Evolutionary conservation across 2,329 filamentous ascomycete species (phyloP), one percentile per base, ranked within the genome.

Genomic region (Monosporascus sp.): DNA sequence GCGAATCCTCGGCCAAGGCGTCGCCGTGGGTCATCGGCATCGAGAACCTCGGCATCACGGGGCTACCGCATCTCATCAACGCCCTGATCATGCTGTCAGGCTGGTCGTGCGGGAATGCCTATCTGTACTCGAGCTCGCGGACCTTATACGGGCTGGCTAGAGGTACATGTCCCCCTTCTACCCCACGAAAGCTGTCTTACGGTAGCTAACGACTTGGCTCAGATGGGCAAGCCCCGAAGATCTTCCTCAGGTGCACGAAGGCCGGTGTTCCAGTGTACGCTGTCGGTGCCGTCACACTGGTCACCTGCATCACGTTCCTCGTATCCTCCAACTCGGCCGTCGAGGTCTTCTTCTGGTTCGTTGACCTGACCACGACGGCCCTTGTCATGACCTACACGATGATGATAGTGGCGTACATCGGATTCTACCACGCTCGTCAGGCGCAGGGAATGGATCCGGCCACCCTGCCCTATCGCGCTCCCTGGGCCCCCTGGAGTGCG

Each of bases 21-120:
- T 81, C 78, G n/a, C 67, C 79, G 50, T 75, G 74, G 62, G 76
- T 79, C 20, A 66, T 79, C 20, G 79, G 80, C 11, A 83, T 84
- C 78, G 73, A 78, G 57, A 72, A 80, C 22, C 68, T 84, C 3
- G 68, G 73, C 7, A 82, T 85, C 55, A 65, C 66, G 0, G 67
- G 78, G 3, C 67, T 85, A 1, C 81, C 82, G 5, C 71, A 82
- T 58, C 78, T 85, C 44, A 80, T 85, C 65, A 85, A 85, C 62
- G 79, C 80, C 7, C 57, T 61, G 27, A 66, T 66, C 31, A 34
- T 66, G 49, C 57, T 66, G 3, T 64, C 61, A 1, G 64, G 64
- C 6, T 59, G 54, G 58, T 59, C 56, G 5, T 61, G 56, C 46
- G 60, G 60, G 17, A 62, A 62, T 20, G 59, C 58, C 7, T 62